phyloP scores from a whole-genome alignment of 176 grass and related monocot species.

The Musa schizocarpa region DNA sequence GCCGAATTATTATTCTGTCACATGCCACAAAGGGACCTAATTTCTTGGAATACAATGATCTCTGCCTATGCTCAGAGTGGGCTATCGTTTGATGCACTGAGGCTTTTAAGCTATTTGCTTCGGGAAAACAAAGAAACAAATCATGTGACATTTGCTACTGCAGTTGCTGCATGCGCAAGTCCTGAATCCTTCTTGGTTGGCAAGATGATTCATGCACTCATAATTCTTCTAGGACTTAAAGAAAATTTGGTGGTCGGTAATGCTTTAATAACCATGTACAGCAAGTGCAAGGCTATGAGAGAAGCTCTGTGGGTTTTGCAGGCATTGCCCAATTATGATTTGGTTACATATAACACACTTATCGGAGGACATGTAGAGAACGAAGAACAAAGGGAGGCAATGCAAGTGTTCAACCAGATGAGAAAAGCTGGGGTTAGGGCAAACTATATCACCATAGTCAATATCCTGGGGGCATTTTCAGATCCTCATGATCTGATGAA shows the following conservation, averaged over 20 bases:
- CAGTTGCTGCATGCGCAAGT: constrained; percentile 51
- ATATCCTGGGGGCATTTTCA: constrained; percentile 42
- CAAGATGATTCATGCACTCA: constrained; percentile 57
- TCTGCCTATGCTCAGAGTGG: constrained; percentile 42
- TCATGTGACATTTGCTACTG: constrained; percentile 60
- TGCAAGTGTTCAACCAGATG: constrained; percentile 57
- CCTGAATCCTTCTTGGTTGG: constrained; percentile 41
- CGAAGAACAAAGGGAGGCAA: constrained; percentile 30
- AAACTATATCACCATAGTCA: constrained; percentile 85
- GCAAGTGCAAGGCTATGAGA: constrained; percentile 49
- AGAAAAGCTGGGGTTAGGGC: constrained; percentile 28
- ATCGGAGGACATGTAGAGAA: constrained; percentile 49
- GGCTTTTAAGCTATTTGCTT: constrained; percentile 31
- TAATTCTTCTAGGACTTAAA: constrained; percentile 38
- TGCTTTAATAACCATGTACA: constrained; percentile 64
- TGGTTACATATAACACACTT: constrained; percentile 64
- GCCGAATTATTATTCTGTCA: constrained; percentile 43
- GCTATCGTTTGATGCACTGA: constrained; percentile 31
- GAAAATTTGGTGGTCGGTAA: constrained; percentile 39
- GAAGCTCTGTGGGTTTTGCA: constrained; percentile 41
- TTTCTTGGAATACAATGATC: constrained; percentile 84
- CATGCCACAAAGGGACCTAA: constrained; percentile 52
- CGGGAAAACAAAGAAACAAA: constrained; percentile 35
- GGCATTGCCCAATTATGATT: constrained; percentile 43
- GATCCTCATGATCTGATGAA: constrained; percentile 31